Evolutionary conservation across 192 early-diverging fungal species (phyloP), one percentile per base, ranked within the genome.

Genomic region (Dissophora ornata): DNA sequence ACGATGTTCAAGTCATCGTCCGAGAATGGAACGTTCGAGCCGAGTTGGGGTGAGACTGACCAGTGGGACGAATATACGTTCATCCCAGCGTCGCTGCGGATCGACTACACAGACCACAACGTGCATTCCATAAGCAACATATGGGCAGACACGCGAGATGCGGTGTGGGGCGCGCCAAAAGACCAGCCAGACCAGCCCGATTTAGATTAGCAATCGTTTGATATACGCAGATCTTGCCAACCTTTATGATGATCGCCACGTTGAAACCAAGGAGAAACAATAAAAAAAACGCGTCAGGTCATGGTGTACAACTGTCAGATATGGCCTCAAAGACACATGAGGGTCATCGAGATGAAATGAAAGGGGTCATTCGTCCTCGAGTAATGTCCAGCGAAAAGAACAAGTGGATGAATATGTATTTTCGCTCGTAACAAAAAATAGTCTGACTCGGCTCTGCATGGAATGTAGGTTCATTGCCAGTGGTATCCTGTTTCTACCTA

Each of bases 401-500:
- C n/a, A n/a, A n/a, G n/a, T n/a, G n/a, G n/a, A n/a, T n/a, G n/a
- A n/a, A n/a, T n/a, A n/a, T 38, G 6, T 38, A 9, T 38, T 38
- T 38, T 38, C n/a, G n/a, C n/a, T n/a, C n/a, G n/a, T n/a, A n/a
- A 38, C 6, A 38, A 38, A 38, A 38, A 13, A 6, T 38, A 13
- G 13, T 38, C 36, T 38, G 6, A 38, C 36, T 38, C 13, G 6
- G 6, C 36, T 38, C 7, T 38, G 36, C 13, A 9, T 38, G 36
- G 13, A 6, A 29, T 21, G 18, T 48, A 75, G 71, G 1, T 94
- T 93, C 80, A 88, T 93, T 24, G 90, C 88, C 24, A 88, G 84
- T 21, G 90, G 90, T n/a, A 88, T 94, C 4, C 69, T 93, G 18
- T 91, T 93, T 58, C 75, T 93, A n/a, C 91, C 91, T 34, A 86